A percentile compares a stretch with the other conserved stretches of the same genome.
Evolutionary conservation across 176 grass and related monocot species (phyloP).

Genomic region (Tuctoria greenei): DNA sequence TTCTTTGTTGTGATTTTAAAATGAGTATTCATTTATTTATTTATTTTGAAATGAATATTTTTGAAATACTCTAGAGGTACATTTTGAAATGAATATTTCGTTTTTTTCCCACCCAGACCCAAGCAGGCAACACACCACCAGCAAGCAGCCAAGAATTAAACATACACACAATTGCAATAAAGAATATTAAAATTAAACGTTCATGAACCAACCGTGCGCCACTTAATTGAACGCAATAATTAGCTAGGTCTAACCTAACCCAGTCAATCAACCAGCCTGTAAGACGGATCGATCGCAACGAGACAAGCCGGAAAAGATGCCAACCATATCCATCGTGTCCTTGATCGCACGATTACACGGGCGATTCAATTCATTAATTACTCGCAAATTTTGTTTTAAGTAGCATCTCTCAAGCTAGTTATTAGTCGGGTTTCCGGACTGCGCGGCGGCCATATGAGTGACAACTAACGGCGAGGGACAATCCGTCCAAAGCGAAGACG

Average conservation of each 20-base stretch:
- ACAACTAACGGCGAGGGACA: constrained; percentile 27
- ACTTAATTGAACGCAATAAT: constrained; percentile 32
- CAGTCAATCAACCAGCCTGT: constrained; percentile 38
- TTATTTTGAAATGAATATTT: neutral
- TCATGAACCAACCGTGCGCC: constrained; percentile 19
- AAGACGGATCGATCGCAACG: constrained; percentile 7
- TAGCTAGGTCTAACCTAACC: neutral
- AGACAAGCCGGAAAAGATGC: constrained; percentile 36
- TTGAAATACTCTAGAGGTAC: too few species aligned
- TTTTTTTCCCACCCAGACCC: neutral
- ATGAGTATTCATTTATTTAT: neutral
- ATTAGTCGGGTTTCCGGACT: constrained; percentile 34
- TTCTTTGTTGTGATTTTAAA: too few species aligned
- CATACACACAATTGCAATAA: neutral
- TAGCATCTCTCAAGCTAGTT: neutral
- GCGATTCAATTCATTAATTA: neutral
- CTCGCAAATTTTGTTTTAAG: neutral
- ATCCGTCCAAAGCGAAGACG: constrained; percentile 40
- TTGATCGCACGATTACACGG: constrained; percentile 34
- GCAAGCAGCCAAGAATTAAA: neutral
- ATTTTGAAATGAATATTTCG: neutral
- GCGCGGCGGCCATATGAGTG: constrained; percentile 25
- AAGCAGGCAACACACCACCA: neutral
- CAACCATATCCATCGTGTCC: constrained; percentile 12
- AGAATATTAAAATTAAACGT: neutral